Evolutionary conservation across 805 yeast genomes (phyloP).

Genomic region (Wickerhamomyces canadensis): DNA sequence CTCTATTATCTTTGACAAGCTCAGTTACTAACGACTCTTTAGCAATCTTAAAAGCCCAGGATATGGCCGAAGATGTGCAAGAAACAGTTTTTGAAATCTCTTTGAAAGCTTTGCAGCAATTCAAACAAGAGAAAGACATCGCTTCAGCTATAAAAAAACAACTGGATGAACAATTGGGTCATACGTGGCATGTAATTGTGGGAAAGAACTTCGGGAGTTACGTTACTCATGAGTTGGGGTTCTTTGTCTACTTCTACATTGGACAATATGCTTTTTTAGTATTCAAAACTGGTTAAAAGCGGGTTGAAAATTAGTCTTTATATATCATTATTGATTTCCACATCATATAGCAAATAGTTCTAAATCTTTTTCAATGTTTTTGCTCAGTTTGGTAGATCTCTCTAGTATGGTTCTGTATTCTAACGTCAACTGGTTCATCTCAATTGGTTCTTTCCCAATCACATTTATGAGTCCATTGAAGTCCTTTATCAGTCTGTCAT

Average conservation of each 20-base stretch:
- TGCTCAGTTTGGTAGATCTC: background rate
- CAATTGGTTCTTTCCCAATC: slow-evolving; percentile 3
- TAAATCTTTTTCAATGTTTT: background rate
- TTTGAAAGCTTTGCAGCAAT: slow-evolving; percentile 36
- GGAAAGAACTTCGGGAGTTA: slow-evolving; percentile 77
- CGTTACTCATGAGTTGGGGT: slow-evolving; percentile 74
- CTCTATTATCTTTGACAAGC: too few species aligned
- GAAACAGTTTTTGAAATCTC: slow-evolving; percentile 42
- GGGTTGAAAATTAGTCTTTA: background rate
- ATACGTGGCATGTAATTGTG: slow-evolving; percentile 78
- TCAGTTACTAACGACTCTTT: too few species aligned
- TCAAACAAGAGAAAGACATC: slow-evolving; percentile 50
- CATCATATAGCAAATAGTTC: slow-evolving; percentile 1
- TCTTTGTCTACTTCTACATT: slow-evolving; percentile 64
- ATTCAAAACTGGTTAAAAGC: slow-evolving; percentile 55
- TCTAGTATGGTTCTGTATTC: background rate
- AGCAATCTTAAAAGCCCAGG: slow-evolving; percentile 24
- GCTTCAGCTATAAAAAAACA: slow-evolving; percentile 61
- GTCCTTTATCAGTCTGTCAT: slow-evolving; percentile 2
- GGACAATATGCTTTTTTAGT: slow-evolving; percentile 63
- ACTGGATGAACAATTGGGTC: slow-evolving; percentile 57
- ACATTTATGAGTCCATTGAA: slow-evolving; percentile 5
- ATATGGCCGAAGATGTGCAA: slow-evolving; percentile 43
- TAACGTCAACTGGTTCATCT: background rate
- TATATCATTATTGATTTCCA: background rate